phyloP scores from a whole-genome alignment of 306 rosid species.

The Cicer cuneatum region DNA sequence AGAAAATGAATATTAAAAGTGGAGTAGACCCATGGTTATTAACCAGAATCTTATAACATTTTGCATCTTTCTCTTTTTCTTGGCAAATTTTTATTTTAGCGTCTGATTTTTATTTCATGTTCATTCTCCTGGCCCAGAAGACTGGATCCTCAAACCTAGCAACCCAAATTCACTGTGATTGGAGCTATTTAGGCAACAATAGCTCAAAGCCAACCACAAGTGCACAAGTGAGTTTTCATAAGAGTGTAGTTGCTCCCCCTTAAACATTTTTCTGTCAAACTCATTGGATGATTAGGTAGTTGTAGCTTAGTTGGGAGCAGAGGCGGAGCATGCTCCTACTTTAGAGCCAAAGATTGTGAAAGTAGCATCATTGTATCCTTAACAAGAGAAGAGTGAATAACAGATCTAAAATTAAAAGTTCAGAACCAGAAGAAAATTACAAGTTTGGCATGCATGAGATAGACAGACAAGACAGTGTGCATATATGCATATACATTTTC shows the following conservation, averaged over 20 bases:
- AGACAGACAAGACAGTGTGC: constrained; percentile 7
- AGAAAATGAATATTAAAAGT: constrained; percentile 35
- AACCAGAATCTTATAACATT: constrained; percentile 19
- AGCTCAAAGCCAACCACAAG: constrained; percentile 26
- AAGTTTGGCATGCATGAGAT: constrained; percentile 29
- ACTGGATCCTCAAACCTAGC: constrained; percentile 23
- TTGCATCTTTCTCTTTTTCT: background rate
- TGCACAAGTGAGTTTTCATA: constrained; percentile 14
- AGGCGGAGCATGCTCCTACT: background rate
- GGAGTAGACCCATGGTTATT: constrained; percentile 25
- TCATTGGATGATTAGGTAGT: constrained; percentile 1
- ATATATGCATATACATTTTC: constrained; percentile 21
- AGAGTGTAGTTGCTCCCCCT: constrained; percentile 4
- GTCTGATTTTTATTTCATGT: constrained; percentile 26
- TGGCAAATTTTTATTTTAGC: background rate
- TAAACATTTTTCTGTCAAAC: constrained; percentile 22
- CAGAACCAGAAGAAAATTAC: constrained; percentile 21
- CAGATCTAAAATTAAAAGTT: constrained; percentile 31
- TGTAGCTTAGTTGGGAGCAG: constrained; percentile 2
- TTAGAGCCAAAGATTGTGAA: constrained; percentile 7
- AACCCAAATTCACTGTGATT: constrained; percentile 26
- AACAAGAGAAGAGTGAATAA: constrained; percentile 3
- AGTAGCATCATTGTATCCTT: constrained; percentile 20
- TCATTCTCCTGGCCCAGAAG: background rate
- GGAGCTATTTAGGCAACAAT: constrained; percentile 14